Evolutionary conservation across 2,329 filamentous ascomycete species (phyloP).

Genomic region (Fusarium newnesense): DNA sequence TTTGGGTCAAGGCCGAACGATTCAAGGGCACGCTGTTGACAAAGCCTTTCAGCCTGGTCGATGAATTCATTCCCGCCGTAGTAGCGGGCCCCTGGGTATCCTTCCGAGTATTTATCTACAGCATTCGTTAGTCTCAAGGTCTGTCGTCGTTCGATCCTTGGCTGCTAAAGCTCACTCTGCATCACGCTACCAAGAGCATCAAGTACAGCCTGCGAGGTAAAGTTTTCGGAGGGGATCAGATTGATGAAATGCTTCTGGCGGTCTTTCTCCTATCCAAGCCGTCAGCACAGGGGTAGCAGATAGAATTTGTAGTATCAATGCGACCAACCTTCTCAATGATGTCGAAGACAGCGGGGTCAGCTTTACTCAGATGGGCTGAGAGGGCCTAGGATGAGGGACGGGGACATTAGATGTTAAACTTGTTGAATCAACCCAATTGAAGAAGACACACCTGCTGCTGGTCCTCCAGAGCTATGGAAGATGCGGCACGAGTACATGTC

Average conservation of each 20-base stretch:
- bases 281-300: not conserved
- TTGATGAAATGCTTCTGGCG: slow-evolving; percentile 99
- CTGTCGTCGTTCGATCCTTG: slow-evolving; percentile 1
- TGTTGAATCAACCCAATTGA: slow-evolving; percentile 19
- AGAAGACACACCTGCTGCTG: slow-evolving; percentile 66
- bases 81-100: slow-evolving; percentile 95
- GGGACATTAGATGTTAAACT: slow-evolving; percentile 26
- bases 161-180: slow-evolving; percentile 73
- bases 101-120: slow-evolving; percentile 96
- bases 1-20: slow-evolving; percentile 84
- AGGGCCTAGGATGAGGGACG: slow-evolving; percentile 71
- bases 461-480: slow-evolving; percentile 61
- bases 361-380: slow-evolving; percentile 79
- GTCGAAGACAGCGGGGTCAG: slow-evolving; percentile 86
- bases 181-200: slow-evolving; percentile 93
- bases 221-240: slow-evolving; percentile 94
- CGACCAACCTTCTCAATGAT: slow-evolving; percentile 86
- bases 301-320: not conserved
- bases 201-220: slow-evolving; percentile 91
- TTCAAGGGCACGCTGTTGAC: slow-evolving; percentile 89
- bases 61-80: slow-evolving; percentile 98
- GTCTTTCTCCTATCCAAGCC: slow-evolving; percentile 78
- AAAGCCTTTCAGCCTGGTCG: slow-evolving; percentile 87
- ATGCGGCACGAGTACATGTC: slow-evolving; percentile 51
- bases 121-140: not conserved